Conservation (phyloP, 352 stramenopile genomes). For the Plasmopara viticola region DNA sequence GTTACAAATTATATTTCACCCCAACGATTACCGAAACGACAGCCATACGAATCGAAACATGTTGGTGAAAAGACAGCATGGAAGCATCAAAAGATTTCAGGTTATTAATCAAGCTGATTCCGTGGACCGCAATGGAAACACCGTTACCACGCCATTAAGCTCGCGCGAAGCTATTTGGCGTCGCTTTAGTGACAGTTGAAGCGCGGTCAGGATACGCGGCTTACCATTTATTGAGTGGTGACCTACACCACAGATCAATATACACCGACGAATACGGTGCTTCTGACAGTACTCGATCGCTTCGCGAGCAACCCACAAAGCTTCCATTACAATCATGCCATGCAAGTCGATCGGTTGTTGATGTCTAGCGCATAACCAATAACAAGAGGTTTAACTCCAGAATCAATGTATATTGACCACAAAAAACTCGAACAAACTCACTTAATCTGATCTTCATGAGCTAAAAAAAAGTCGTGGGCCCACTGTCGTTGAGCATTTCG, state of each 20-base stretch:
- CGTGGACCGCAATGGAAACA: constrained; percentile 53
- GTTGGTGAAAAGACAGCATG: no score
- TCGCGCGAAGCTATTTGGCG: constrained; percentile 53
- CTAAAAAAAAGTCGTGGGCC: constrained; percentile 53
- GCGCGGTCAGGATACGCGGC: constrained; percentile 47
- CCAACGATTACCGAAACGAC: no score
- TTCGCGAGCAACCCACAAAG: constrained; percentile 48
- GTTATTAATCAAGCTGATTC: not conserved
- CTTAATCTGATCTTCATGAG: constrained; percentile 42
- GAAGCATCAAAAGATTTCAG: not conserved
- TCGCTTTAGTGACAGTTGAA: constrained; percentile 54
- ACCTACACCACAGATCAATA: constrained; percentile 57
- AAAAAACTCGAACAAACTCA: constrained; percentile 17
- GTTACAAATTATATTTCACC: no score
- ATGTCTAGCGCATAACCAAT: constrained; percentile 24
- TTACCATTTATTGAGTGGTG: constrained; percentile 67
- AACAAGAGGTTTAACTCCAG: constrained; percentile 4
- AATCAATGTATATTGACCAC: not conserved
- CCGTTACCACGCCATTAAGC: constrained; percentile 46
- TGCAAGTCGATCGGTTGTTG: constrained; percentile 56
- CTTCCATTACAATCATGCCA: constrained; percentile 61
- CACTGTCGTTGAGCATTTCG: constrained; percentile 59
- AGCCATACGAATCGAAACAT: no score
- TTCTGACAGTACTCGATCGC: constrained; percentile 51
- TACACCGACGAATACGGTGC: constrained; percentile 53